Evolutionary conservation across 495 filamentous ascomycete species (phyloP), one percentile per base, ranked within the genome.

Genomic region (Tuber indicum): DNA sequence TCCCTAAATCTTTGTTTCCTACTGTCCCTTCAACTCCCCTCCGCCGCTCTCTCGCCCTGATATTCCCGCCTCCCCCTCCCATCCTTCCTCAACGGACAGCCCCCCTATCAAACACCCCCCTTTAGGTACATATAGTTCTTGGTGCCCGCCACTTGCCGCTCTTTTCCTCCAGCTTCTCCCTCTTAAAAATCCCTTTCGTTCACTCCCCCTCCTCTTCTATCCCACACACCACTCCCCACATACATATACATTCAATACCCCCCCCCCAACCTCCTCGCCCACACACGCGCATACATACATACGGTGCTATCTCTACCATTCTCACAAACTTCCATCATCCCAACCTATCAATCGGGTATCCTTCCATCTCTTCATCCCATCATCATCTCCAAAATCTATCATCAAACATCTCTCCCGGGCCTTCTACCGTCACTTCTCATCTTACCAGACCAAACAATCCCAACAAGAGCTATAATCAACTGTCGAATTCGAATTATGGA

Each of bases 101-200:
- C 52, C 52, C 47, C 52, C 52, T 32, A 62, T 32, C 52, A 62
- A 62, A 62, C 52, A n/a, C 21, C 47, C 49, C 42, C 78, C 52
- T 49, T 73, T 73, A 76, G 70, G 73, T 80, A 80, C 78, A 80
- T 80, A 80, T 80, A 80, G 78, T 76, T 80, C 78, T 80, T 80
- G 62, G 43, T 80, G 77, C 62, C 78, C 74, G 66, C 72, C 78
- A 79, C 58, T 76, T 80, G 71, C 78, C 77, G 77, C 74, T 76
- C 78, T 76, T 79, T 80, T 80, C 71, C 79, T 79, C 75, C 72
- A 70, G 78, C 21, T 73, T 79, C 78, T 79, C 78, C 78, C 78
- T 58, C 49, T 12, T 79, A 79, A 62, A 16, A 62, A 62, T 62
- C 12, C n/a, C 9, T 62, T 75, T 80, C 73, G 77, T 71, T 26